These are phyloP conservation scores for Ogataea neopini DNA, from an alignment of 805 yeast genomes.

Conservation along the genomic window DNA sequence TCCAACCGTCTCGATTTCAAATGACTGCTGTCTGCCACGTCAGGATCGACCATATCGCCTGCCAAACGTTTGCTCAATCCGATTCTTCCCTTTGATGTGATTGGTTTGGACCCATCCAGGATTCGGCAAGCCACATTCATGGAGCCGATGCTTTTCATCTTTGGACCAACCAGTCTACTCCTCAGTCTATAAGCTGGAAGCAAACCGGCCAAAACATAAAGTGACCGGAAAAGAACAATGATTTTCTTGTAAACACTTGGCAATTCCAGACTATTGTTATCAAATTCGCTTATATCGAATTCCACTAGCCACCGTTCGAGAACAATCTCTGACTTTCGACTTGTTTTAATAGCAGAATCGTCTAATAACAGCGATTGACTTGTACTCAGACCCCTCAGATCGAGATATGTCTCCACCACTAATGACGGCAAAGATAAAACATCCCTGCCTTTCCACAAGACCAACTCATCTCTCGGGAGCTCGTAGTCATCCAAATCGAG, in stretches of 20 bases:
- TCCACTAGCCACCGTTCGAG: slow-evolving; percentile 93
- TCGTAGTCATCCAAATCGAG: slow-evolving; percentile 44
- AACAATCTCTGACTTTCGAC: slow-evolving; percentile 79
- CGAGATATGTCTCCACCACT: slow-evolving; percentile 72
- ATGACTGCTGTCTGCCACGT: slow-evolving; percentile 33
- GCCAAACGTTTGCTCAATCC: slow-evolving; percentile 65
- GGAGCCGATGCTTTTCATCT: slow-evolving; percentile 31
- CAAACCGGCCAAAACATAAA: slow-evolving; percentile 64
- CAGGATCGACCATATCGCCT: slow-evolving; percentile 18
- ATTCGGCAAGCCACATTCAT: slow-evolving; percentile 58
- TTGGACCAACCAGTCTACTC: slow-evolving; percentile 41
- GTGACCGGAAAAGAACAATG: slow-evolving; percentile 68
- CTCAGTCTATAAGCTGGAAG: slow-evolving; percentile 71
- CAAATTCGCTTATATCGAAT: slow-evolving; percentile 54
- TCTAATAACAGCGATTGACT: slow-evolving; percentile 28
- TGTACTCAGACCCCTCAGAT: slow-evolving; percentile 27
- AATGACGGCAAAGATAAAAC: slow-evolving; percentile 66
- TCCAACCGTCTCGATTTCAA: slow-evolving; percentile 61
- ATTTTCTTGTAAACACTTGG: slow-evolving; percentile 74
- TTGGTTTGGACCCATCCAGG: slow-evolving; percentile 76
- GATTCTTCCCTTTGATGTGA: slow-evolving; percentile 77
- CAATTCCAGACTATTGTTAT: slow-evolving; percentile 48
- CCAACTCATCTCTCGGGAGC: slow-evolving; percentile 53
- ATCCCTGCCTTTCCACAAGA: slow-evolving; percentile 56
- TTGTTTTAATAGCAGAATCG: slow-evolving; percentile 54